Evolutionary conservation across 768 basidiomycete species (phyloP).

Genomic region (Lepiota subincarnata): DNA sequence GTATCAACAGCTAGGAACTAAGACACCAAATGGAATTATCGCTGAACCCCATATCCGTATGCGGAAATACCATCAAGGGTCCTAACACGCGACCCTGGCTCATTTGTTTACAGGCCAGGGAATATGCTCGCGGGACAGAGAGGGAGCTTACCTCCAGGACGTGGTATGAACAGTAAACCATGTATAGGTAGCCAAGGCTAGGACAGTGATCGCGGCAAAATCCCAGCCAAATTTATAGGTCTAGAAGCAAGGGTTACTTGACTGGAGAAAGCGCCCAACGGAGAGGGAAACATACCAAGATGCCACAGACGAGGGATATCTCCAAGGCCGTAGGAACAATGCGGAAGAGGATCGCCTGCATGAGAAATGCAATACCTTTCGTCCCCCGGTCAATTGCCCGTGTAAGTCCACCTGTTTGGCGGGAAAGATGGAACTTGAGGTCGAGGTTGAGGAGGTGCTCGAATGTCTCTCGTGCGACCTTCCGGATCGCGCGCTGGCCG

Average conservation of each 20-base stretch:
- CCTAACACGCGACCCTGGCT: too few relatives aligned
- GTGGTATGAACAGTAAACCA: constrained; percentile 98
- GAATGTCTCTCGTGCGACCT: constrained; percentile 94
- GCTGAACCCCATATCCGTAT: too few relatives aligned
- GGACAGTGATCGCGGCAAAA: constrained; percentile 86
- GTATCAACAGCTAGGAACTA: too few relatives aligned
- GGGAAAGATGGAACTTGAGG: constrained; percentile 84
- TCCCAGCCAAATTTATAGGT: constrained; percentile 98
- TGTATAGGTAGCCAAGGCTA: constrained; percentile 85
- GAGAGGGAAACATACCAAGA: constrained; percentile 57
- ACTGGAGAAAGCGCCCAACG: background rate
- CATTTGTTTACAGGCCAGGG: too few relatives aligned
- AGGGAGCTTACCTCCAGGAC: constrained; percentile 73
- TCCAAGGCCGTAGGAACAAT: constrained; percentile 95
- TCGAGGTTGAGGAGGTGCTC: constrained; percentile 89
- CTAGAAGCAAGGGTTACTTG: constrained; percentile 32
- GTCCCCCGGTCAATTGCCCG: constrained; percentile 97
- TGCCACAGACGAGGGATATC: constrained; percentile 95
- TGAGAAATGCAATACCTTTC: constrained; percentile 96
- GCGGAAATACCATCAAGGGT: too few relatives aligned
- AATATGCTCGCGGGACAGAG: background rate
- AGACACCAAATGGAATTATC: too few relatives aligned
- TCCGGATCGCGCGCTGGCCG: constrained; percentile 89
- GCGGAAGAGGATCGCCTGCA: constrained; percentile 91
- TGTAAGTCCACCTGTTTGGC: constrained; percentile 95